Percentiles rank a stretch among this genome's conserved stretches.
phyloP scores from a whole-genome alignment of 1,139 yeast species.

The Lodderomyces orthopsilosis region DNA sequence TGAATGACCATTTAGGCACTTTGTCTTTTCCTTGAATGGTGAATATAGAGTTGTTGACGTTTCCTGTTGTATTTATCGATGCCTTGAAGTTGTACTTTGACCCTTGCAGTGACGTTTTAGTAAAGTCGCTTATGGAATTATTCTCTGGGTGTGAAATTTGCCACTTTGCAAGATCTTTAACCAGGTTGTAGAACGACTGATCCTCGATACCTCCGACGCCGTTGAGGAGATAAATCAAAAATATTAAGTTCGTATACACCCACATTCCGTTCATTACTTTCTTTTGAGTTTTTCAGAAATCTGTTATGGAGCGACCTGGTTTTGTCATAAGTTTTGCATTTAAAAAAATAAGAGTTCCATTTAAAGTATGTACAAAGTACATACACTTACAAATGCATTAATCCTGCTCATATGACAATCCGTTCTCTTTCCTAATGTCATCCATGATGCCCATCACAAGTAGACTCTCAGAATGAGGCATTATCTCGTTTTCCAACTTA shows the following conservation, averaged over 20 bases:
- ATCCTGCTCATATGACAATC: slow-evolving; percentile 42
- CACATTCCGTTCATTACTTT: background rate
- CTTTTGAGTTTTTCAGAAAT: background rate
- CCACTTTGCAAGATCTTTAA: slow-evolving; percentile 10
- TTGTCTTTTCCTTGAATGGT: slow-evolving; percentile 6
- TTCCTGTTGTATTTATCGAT: background rate
- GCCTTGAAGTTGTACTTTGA: background rate
- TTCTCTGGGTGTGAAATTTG: slow-evolving; percentile 1
- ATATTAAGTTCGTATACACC: background rate
- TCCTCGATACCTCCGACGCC: background rate
- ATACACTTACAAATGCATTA: slow-evolving; percentile 9
- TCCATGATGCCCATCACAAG: slow-evolving; percentile 47
- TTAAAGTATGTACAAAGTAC: background rate
- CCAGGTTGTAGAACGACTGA: slow-evolving; percentile 6
- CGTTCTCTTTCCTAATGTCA: slow-evolving; percentile 37
- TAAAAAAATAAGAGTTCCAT: background rate
- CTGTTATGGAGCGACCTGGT: background rate
- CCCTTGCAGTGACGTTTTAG: background rate
- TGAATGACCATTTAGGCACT: slow-evolving; percentile 12
- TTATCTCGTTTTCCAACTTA: slow-evolving; percentile 27
- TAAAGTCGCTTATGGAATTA: background rate
- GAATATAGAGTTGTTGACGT: background rate
- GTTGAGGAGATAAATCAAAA: background rate
- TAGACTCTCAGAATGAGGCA: slow-evolving; percentile 46
- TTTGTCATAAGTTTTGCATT: background rate